Conservation (phyloP, 2,329 filamentous ascomycete species). For the Herpotrichia juniperi region DNA sequence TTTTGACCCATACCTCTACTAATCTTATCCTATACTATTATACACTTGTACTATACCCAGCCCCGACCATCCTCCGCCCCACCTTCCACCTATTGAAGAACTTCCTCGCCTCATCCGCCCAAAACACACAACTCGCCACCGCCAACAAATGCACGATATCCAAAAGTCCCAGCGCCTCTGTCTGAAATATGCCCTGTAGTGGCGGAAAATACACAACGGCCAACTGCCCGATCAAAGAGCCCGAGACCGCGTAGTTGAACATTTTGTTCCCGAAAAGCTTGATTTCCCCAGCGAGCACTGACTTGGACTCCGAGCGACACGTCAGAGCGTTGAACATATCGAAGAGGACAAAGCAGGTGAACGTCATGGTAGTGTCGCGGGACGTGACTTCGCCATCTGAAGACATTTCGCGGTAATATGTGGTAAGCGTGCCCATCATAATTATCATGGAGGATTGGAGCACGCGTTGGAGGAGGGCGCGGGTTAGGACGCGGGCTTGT, state of each 20-base stretch:
- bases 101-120: constrained; percentile 91
- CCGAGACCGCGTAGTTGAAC: constrained; percentile 94
- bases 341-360: constrained; percentile 97
- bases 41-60: constrained; percentile 47
- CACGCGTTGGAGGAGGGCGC: constrained; percentile 79
- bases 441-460: constrained; percentile 87
- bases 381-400: constrained; percentile 82
- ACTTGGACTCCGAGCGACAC: constrained; percentile 91
- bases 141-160: constrained; percentile 76
- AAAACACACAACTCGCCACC: constrained; percentile 90
- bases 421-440: constrained; percentile 87
- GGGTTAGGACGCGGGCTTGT: constrained; percentile 89
- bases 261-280: constrained; percentile 84
- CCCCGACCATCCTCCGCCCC: constrained; percentile 34
- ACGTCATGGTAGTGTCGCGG: constrained; percentile 98
- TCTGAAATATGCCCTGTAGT: constrained; percentile 94
- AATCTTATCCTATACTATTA: constrained; percentile 21
- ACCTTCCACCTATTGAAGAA: constrained; percentile 57
- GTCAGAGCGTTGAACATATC: constrained; percentile 99
- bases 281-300: constrained; percentile 82
- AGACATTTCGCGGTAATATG: constrained; percentile 92
- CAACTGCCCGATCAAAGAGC: constrained; percentile 83
- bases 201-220: constrained; percentile 95
- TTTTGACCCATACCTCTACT: neutral
- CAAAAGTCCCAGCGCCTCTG: constrained; percentile 76